A percentile compares a stretch with the other conserved stretches of the same genome.
These are phyloP conservation scores for Fusarium sterilihyphosum DNA, from an alignment of 2,329 filamentous ascomycete genomes.

Conservation along the genomic window DNA sequence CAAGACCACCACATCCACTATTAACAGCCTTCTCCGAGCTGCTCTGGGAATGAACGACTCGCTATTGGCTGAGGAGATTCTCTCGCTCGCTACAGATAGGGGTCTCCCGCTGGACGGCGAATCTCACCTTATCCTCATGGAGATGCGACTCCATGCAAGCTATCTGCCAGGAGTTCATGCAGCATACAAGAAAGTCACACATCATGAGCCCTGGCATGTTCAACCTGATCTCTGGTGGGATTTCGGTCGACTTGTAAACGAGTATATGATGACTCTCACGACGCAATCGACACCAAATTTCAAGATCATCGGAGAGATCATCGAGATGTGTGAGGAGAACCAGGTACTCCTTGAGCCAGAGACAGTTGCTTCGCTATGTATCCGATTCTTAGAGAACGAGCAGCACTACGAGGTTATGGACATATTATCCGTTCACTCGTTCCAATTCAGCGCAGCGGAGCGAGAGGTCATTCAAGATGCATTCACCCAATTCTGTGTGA, in stretches of 20 bases:
- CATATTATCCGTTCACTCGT: slow-evolving; percentile 79
- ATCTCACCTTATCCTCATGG: slow-evolving; percentile 79
- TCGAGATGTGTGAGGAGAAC: slow-evolving; percentile 77
- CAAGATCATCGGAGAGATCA: slow-evolving; percentile 76
- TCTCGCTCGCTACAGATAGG: slow-evolving; percentile 72
- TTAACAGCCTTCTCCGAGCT: slow-evolving; percentile 80
- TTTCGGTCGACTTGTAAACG: slow-evolving; percentile 73
- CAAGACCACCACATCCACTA: slow-evolving; percentile 72
- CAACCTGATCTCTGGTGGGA: slow-evolving; percentile 58
- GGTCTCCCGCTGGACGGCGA: slow-evolving; percentile 73
- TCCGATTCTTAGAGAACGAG: slow-evolving; percentile 77
- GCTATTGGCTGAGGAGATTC: slow-evolving; percentile 77
- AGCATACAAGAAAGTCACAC: slow-evolving; percentile 64
- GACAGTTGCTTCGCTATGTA: slow-evolving; percentile 78
- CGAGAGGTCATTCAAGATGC: slow-evolving; percentile 72
- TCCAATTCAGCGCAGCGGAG: slow-evolving; percentile 75
- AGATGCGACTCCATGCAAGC: slow-evolving; percentile 76
- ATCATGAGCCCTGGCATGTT: slow-evolving; percentile 49
- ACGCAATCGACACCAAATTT: slow-evolving; percentile 69
- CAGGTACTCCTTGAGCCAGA: slow-evolving; percentile 75
- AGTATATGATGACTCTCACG: slow-evolving; percentile 76
- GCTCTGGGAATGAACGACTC: slow-evolving; percentile 76
- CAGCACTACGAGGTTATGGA: slow-evolving; percentile 84
- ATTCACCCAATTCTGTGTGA: slow-evolving; percentile 74
- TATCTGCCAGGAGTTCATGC: slow-evolving; percentile 76